phyloP scores from a whole-genome alignment of 441 rosid genomes.

The Sinapis alba region DNA sequence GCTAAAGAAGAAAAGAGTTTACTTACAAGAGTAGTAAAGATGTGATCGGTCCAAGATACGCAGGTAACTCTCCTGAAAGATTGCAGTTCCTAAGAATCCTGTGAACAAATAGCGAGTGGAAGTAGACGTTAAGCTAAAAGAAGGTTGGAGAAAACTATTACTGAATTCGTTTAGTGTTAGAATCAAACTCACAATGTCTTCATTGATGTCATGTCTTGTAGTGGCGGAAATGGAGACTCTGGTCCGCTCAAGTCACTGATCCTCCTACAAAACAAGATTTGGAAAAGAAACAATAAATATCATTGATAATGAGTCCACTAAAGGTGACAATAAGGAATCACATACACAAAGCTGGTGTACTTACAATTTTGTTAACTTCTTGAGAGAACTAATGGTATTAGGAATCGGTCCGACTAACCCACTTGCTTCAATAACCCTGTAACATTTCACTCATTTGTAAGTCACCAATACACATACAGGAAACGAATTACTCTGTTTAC shows the following conservation, averaged over 20 bases:
- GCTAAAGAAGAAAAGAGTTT: neutral
- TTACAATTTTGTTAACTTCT: conserved; percentile 46
- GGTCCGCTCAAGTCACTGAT: conserved; percentile 61
- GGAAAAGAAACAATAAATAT: neutral
- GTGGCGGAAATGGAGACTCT: conserved; percentile 47
- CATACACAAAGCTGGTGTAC: conserved; percentile 11
- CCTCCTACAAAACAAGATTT: conserved; percentile 46
- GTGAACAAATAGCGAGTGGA: neutral
- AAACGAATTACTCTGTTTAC: neutral
- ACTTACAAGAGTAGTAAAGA: conserved; percentile 49
- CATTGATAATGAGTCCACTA: neutral
- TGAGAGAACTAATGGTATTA: conserved; percentile 38
- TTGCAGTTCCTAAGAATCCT: conserved; percentile 69
- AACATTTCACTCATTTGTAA: neutral
- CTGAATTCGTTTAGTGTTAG: neutral
- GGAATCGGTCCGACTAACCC: conserved; percentile 76
- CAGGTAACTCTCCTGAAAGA: conserved; percentile 50
- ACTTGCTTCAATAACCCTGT: conserved; percentile 59
- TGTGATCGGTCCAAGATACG: conserved; percentile 36
- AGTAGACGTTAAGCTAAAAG: neutral
- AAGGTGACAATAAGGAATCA: neutral
- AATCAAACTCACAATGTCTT: conserved; percentile 47
- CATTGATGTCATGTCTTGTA: conserved; percentile 35
- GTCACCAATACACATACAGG: neutral
- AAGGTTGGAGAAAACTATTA: conserved; percentile 4